Evolutionary conservation across 768 basidiomycete genomes (phyloP).

Genomic region (Agrocybe chaxingu): DNA sequence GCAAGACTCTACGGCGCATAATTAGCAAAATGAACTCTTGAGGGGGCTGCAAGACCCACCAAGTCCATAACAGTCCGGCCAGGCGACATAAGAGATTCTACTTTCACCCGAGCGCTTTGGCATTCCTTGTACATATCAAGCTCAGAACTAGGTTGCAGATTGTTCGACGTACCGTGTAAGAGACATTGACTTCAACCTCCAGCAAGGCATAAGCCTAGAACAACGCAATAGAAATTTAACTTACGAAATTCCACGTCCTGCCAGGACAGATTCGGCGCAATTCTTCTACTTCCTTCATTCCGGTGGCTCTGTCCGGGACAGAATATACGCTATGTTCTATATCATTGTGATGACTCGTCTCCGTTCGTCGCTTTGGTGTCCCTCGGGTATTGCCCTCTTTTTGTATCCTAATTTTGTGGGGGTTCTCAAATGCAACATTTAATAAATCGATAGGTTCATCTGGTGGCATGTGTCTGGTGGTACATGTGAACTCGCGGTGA

Average conservation of each 20-base stretch:
- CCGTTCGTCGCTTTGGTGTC: conserved; percentile 17
- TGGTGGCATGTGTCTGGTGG: conserved; percentile 59
- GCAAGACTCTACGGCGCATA: conserved; percentile 69
- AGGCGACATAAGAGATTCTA: conserved; percentile 78
- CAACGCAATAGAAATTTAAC: conserved; percentile 18
- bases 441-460: conserved; percentile 88
- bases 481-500: neutral
- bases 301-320: conserved; percentile 89
- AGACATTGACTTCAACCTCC: conserved; percentile 83
- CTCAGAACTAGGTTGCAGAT: neutral
- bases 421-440: conserved; percentile 95
- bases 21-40: conserved; percentile 1
- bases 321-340: conserved; percentile 79
- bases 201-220: neutral
- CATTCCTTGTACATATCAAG: conserved; percentile 51
- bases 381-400: conserved; percentile 43
- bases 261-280: conserved; percentile 70
- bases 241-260: conserved; percentile 88
- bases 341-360: conserved; percentile 48
- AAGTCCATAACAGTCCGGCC: conserved; percentile 87
- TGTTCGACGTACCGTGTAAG: conserved; percentile 56
- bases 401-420: conserved; percentile 62
- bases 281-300: conserved; percentile 75
- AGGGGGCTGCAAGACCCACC: conserved; percentile 38
- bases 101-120: conserved; percentile 43